Evolutionary conservation across 371 early-diverging fungal species (phyloP).

Genomic region (Mucor racemosus): DNA sequence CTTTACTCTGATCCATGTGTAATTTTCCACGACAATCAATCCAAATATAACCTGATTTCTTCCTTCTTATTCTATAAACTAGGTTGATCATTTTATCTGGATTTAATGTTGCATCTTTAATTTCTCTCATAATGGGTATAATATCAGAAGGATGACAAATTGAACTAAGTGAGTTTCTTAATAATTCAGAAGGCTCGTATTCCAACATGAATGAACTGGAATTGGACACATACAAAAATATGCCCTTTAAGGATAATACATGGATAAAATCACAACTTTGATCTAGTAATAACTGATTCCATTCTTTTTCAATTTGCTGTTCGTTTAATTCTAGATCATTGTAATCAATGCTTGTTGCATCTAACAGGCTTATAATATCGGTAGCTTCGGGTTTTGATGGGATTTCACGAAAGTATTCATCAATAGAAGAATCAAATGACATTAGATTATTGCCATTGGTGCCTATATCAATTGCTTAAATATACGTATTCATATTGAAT

Average conservation of each 20-base stretch:
- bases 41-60: slow-evolving; percentile 59
- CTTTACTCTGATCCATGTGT: slow-evolving; percentile 56
- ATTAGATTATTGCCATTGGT: background rate
- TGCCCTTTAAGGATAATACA: slow-evolving; percentile 64
- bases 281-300: slow-evolving; percentile 42
- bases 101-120: slow-evolving; percentile 45
- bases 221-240: slow-evolving; percentile 60
- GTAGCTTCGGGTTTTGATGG: slow-evolving; percentile 6
- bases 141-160: slow-evolving; percentile 70
- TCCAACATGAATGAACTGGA: slow-evolving; percentile 46
- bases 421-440: background rate
- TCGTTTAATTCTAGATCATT: slow-evolving; percentile 17
- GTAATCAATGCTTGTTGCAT: slow-evolving; percentile 9
- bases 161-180: slow-evolving; percentile 56
- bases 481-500: no score
- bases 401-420: slow-evolving; percentile 31
- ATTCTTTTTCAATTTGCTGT: slow-evolving; percentile 29
- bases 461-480: background rate
- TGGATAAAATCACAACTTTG: slow-evolving; percentile 57
- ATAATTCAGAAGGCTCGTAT: slow-evolving; percentile 54
- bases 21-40: slow-evolving; percentile 59
- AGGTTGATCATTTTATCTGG: slow-evolving; percentile 41
- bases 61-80: slow-evolving; percentile 56
- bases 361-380: slow-evolving; percentile 8
- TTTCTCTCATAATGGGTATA: slow-evolving; percentile 66